These are phyloP conservation scores for Cystobasidiaceae sp. DNA, from an alignment of 1,284 basidiomycete genomes.

Conservation along the genomic window DNA sequence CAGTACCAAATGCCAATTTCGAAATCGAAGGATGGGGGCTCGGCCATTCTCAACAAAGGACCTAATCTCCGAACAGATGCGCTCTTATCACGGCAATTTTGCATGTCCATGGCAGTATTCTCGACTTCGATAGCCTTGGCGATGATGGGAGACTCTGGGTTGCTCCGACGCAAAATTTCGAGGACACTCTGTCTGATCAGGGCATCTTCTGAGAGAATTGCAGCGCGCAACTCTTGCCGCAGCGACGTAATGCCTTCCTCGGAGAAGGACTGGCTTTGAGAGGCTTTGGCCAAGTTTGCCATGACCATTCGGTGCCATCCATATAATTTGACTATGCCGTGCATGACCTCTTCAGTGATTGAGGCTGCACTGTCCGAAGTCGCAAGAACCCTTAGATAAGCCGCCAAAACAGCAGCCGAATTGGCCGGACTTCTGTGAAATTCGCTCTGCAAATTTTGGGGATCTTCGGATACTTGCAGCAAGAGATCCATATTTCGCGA, in stretches of 20 bases:
- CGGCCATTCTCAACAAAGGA: slow-evolving; percentile 35
- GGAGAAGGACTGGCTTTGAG: slow-evolving; percentile 6
- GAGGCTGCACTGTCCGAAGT: too few relatives aligned
- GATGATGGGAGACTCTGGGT: slow-evolving; percentile 32
- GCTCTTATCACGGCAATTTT: slow-evolving; percentile 74
- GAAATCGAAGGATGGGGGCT: neutral
- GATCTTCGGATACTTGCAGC: neutral
- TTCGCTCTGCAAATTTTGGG: too few relatives aligned
- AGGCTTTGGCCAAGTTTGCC: slow-evolving; percentile 31
- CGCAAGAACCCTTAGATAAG: too few relatives aligned
- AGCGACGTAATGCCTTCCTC: neutral
- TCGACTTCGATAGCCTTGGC: slow-evolving; percentile 41
- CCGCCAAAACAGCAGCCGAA: too few relatives aligned
- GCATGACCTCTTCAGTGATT: neutral
- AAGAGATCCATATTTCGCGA: neutral
- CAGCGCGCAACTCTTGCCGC: slow-evolving; percentile 41
- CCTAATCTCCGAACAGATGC: slow-evolving; percentile 56
- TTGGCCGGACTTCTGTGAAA: too few relatives aligned
- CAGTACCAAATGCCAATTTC: neutral
- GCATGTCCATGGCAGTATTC: slow-evolving; percentile 49
- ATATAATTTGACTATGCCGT: slow-evolving; percentile 34
- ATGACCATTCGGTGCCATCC: slow-evolving; percentile 41
- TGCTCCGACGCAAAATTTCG: too few relatives aligned
- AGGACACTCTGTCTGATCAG: too few relatives aligned
- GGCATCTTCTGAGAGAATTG: slow-evolving; percentile 52